Conservation (phyloP, 2,329 filamentous ascomycete species). For the Hymenoscyphus occultus region DNA sequence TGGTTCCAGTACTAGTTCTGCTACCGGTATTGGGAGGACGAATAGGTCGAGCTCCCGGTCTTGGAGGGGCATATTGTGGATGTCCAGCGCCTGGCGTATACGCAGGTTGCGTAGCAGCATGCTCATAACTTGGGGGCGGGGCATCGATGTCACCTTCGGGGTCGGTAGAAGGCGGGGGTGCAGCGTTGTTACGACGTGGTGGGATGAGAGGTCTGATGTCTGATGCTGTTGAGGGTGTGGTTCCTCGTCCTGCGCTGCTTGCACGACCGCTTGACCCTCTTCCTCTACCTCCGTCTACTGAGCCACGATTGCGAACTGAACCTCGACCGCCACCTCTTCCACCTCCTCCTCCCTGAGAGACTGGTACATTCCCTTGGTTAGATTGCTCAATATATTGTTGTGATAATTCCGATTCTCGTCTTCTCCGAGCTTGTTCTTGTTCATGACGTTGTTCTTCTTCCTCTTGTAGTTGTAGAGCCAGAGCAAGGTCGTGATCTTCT, state of each 20-base stretch:
- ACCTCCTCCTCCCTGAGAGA: constrained; percentile 31
- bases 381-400: constrained; percentile 69
- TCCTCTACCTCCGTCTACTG: neutral
- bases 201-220: constrained; percentile 45
- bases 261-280: neutral
- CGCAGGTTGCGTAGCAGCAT: constrained; percentile 54
- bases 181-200: constrained; percentile 37
- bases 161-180: constrained; percentile 18
- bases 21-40: constrained; percentile 12
- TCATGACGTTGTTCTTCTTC: constrained; percentile 81
- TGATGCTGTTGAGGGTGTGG: constrained; percentile 5
- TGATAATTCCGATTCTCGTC: constrained; percentile 64
- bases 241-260: constrained; percentile 10
- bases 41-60: constrained; percentile 9
- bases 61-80: constrained; percentile 39
- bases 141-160: constrained; percentile 47
- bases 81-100: constrained; percentile 51
- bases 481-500: constrained; percentile 79
- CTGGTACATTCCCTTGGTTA: constrained; percentile 41
- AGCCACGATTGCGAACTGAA: neutral
- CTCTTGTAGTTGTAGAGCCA: constrained; percentile 90
- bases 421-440: constrained; percentile 57
- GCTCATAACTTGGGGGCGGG: constrained; percentile 64
- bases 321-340: constrained; percentile 24
- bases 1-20: constrained; percentile 26